Conservation (phyloP, 805 yeast genomes). For the Nakazawaea populi region DNA sequence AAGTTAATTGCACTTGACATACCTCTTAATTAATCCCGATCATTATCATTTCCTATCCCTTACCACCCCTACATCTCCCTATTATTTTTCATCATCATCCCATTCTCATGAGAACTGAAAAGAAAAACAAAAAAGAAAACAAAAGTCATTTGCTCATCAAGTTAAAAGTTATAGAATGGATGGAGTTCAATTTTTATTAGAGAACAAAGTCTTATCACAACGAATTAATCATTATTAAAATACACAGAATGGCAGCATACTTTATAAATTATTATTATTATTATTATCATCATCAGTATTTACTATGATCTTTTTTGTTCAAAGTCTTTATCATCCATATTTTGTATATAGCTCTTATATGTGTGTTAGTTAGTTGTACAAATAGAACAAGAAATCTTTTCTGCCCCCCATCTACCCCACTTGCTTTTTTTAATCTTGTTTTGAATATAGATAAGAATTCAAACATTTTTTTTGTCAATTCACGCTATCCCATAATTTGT, state of each 20-base stretch:
- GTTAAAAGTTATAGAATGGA: slow-evolving; percentile 8
- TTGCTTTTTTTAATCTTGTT: background rate
- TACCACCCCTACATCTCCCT: too few species aligned
- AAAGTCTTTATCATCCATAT: background rate
- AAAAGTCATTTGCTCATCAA: too few species aligned
- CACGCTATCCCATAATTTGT: too few species aligned
- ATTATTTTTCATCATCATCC: too few species aligned
- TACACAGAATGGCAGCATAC: background rate
- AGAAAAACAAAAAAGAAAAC: too few species aligned
- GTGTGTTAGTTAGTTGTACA: background rate
- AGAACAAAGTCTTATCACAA: background rate
- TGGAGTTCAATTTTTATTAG: background rate
- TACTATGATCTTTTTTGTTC: background rate
- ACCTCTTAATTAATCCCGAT: too few species aligned
- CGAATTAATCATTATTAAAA: too few species aligned
- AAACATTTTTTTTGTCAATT: too few species aligned
- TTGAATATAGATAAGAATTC: too few species aligned
- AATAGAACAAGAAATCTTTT: background rate
- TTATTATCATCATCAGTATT: background rate
- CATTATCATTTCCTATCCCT: too few species aligned
- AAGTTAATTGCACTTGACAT: slow-evolving; percentile 10
- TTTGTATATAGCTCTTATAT: background rate
- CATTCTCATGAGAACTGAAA: too few species aligned
- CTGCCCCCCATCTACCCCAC: too few species aligned
- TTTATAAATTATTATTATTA: background rate